Conservation (phyloP, 2,329 filamentous ascomycete genomes). For the Fusarium falciforme region DNA sequence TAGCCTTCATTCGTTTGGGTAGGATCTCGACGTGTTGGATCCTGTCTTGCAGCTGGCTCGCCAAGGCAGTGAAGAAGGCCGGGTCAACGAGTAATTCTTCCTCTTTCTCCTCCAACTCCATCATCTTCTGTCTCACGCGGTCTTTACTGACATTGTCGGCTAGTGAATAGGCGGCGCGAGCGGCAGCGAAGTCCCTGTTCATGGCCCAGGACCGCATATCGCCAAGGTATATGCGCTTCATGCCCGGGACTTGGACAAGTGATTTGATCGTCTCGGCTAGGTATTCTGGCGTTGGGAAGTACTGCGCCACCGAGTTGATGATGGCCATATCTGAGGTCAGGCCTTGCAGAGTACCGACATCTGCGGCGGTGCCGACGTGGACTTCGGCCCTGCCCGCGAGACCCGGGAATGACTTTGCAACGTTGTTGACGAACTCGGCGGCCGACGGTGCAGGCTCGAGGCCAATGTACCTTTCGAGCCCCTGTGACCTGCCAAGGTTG, state of each 20-base stretch:
- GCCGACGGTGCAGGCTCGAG: conserved; percentile 43
- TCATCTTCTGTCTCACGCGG: conserved; percentile 19
- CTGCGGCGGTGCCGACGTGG: conserved; percentile 27
- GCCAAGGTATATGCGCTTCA: conserved; percentile 28
- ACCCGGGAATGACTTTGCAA: conserved; percentile 15
- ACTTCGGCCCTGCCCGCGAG: conserved; percentile 33
- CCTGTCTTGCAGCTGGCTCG: conserved; percentile 11
- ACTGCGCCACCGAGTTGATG: conserved; percentile 4
- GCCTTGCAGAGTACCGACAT: background rate
- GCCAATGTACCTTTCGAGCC: conserved; percentile 41
- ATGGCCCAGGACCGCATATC: conserved; percentile 33
- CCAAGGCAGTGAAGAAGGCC: conserved; percentile 37
- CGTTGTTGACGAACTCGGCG: conserved; percentile 30
- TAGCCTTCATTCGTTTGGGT: conserved; percentile 42
- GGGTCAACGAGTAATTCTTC: conserved; percentile 40
- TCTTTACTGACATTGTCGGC: conserved; percentile 12
- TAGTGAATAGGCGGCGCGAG: conserved; percentile 14
- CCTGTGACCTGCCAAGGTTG: conserved; percentile 31
- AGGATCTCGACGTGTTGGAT: conserved; percentile 43
- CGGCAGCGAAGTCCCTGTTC: conserved; percentile 25
- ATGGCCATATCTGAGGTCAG: background rate
- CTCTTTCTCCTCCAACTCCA: conserved; percentile 29
- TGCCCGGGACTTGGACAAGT: background rate
- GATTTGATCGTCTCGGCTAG: background rate
- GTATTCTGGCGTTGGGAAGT: conserved; percentile 13